Evolutionary conservation across 345 rosid species (phyloP).

Genomic region (Brassica napus): DNA sequence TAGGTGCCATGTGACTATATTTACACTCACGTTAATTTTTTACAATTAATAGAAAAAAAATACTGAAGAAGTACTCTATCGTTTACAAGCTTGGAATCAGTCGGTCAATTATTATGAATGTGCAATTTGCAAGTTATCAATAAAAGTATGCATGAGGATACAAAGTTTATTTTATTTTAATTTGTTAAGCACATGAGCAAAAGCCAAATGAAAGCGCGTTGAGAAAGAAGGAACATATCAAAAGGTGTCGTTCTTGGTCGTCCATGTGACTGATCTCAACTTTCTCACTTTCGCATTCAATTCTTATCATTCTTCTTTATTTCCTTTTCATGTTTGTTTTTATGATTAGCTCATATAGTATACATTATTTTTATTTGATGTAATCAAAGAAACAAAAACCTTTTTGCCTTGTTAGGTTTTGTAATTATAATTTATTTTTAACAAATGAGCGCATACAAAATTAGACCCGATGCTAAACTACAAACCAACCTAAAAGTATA

Average conservation of each 20-base stretch:
- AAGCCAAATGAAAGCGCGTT: slow-evolving; percentile 33
- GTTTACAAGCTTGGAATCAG: slow-evolving; percentile 7
- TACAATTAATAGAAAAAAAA: background rate
- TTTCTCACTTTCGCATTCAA: slow-evolving; percentile 41
- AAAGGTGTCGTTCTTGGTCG: slow-evolving; percentile 22
- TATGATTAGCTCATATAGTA: background rate
- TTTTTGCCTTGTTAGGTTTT: background rate
- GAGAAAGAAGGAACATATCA: background rate
- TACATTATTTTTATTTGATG: background rate
- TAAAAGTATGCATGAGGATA: background rate
- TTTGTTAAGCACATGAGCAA: slow-evolving; percentile 16
- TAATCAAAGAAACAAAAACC: background rate
- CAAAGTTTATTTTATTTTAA: background rate
- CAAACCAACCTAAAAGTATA: background rate
- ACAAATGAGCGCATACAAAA: background rate
- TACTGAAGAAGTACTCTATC: background rate
- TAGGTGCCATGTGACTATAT: slow-evolving; percentile 19
- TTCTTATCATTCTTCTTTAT: slow-evolving; percentile 27
- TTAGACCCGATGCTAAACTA: background rate
- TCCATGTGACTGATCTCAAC: slow-evolving; percentile 50
- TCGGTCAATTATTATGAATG: background rate
- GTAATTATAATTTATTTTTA: background rate
- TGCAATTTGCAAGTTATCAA: slow-evolving; percentile 7
- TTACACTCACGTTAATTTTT: background rate
- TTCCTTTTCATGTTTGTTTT: slow-evolving; percentile 18